A percentile compares a stretch with the other conserved stretches of the same genome.
phyloP scores from a whole-genome alignment of 176 grass and related monocot genomes.

The Oryza glumipatula region DNA sequence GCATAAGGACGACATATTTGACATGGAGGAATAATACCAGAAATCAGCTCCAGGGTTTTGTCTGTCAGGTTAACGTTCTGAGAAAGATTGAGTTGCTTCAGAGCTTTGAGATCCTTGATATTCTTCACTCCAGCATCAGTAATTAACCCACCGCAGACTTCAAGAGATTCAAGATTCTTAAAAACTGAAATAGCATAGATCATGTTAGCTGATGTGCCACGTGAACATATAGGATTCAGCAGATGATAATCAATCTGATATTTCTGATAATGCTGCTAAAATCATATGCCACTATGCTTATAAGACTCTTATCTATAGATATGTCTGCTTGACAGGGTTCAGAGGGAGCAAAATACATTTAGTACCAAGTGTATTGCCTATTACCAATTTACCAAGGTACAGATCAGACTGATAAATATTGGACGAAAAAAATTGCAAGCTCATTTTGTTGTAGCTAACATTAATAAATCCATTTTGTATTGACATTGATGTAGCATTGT shows the following conservation, averaged over 20 bases:
- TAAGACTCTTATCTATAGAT: neutral
- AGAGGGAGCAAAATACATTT: neutral
- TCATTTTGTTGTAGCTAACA: constrained; percentile 9
- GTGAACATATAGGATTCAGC: neutral
- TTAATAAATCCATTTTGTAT: constrained; percentile 4
- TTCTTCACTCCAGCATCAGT: constrained; percentile 92
- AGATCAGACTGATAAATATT: neutral
- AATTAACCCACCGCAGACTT: constrained; percentile 75
- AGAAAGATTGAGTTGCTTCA: constrained; percentile 76
- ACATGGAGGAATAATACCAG: constrained; percentile 56
- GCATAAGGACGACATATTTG: neutral
- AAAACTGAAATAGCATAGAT: constrained; percentile 58
- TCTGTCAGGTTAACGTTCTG: constrained; percentile 88
- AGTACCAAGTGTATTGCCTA: neutral
- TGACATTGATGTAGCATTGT: neutral
- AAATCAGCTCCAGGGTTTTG: constrained; percentile 84
- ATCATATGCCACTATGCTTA: neutral
- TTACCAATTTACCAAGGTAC: neutral
- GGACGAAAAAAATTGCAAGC: neutral
- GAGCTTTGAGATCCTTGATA: constrained; percentile 88
- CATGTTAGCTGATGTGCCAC: constrained; percentile 10
- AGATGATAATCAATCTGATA: neutral
- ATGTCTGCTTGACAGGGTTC: neutral
- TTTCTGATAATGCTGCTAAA: neutral
- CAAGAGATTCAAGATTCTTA: constrained; percentile 87